Conservation (phyloP, 2,329 filamentous ascomycete genomes). For the Ophiostoma fasciatum region DNA sequence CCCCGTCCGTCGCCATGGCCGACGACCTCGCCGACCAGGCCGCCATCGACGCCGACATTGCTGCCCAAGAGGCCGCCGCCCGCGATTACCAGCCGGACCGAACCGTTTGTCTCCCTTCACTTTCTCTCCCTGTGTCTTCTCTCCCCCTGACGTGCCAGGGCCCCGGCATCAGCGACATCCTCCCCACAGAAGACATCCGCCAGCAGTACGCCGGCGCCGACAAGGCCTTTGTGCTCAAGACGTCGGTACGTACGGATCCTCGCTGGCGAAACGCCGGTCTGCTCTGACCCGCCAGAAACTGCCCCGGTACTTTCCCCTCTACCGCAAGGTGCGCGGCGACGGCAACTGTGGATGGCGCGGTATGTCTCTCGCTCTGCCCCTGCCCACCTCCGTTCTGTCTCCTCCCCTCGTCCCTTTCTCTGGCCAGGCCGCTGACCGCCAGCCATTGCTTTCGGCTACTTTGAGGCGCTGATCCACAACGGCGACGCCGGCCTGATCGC, state of each 20-base stretch:
- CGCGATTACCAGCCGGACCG: slow-evolving; percentile 42
- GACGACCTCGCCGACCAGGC: slow-evolving; percentile 3
- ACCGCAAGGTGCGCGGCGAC: slow-evolving; percentile 77
- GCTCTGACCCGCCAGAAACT: too few species aligned
- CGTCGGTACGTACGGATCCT: slow-evolving; percentile 57
- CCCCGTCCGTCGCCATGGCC: slow-evolving; percentile 2
- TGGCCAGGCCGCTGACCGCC: slow-evolving; percentile 4
- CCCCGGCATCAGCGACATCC: slow-evolving; percentile 65
- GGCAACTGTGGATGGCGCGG: slow-evolving; percentile 97
- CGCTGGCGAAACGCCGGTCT: too few species aligned
- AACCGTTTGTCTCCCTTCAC: slow-evolving; percentile 20
- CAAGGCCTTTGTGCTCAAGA: slow-evolving; percentile 73
- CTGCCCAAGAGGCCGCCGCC: slow-evolving; percentile 46
- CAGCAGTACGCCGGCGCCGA: slow-evolving; percentile 83
- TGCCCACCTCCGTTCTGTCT: too few species aligned
- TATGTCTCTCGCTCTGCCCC: too few species aligned
- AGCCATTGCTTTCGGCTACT: slow-evolving; percentile 91
- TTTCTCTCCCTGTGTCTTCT: not conserved
- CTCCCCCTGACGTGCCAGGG: slow-evolving; percentile 42
- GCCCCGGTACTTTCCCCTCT: slow-evolving; percentile 71
- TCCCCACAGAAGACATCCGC: slow-evolving; percentile 61
- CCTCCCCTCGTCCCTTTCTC: not conserved
- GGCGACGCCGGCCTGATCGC: slow-evolving; percentile 51
- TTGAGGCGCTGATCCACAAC: slow-evolving; percentile 63
- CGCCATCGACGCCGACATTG: slow-evolving; percentile 26